Evolutionary conservation across 305 asterid species (phyloP), one percentile per base, ranked within the genome.

Genomic region (Fraxinus albicans): DNA sequence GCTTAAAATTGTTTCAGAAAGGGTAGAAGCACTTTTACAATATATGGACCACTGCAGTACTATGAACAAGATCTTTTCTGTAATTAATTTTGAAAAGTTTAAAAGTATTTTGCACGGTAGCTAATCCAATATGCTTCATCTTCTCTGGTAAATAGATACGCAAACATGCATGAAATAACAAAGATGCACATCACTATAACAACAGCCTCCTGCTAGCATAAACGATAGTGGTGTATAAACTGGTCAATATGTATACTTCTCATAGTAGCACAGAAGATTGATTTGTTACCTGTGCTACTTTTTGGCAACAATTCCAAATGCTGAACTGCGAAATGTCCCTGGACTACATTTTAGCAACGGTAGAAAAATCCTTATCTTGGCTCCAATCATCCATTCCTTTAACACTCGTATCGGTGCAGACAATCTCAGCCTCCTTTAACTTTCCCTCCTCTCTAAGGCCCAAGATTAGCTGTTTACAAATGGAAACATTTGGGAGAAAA

Each of bases 331-430:
- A 27, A 10, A 67, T 0, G 8, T 23, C 74, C 74, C 70, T 3
- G 21, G 42, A 76, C 82, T 78, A 78, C 83, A 84, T 12, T 60
- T 65, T 73, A 47, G 83, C 83, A 84, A 84, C 60, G 33, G 82
- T 86, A 67, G 88, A 74, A 84, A 73, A 77, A 78, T 86, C 89
- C 80, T 87, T 87, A 73, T 25, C 65, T 10, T 25, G 15, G 76
- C 73, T 73, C 40, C 81, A 15, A 15, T 79, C 84, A 76, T 73
- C 80, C 75, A 91, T 40, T 89, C 97, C 97, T 86, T 91, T 89
- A 27, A 87, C 85, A 85, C 91, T 84, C 97, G 92, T 91, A 83
- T 95, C 94, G 35, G 90, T 88, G 93, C 88, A 86, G 58, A 92
- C 73, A 35, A 83, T 91, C 55, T 87, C 88, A 10, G 84, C 94